Conservation (phyloP, 495 filamentous ascomycete species). For the Hypoxylon intermedium region DNA sequence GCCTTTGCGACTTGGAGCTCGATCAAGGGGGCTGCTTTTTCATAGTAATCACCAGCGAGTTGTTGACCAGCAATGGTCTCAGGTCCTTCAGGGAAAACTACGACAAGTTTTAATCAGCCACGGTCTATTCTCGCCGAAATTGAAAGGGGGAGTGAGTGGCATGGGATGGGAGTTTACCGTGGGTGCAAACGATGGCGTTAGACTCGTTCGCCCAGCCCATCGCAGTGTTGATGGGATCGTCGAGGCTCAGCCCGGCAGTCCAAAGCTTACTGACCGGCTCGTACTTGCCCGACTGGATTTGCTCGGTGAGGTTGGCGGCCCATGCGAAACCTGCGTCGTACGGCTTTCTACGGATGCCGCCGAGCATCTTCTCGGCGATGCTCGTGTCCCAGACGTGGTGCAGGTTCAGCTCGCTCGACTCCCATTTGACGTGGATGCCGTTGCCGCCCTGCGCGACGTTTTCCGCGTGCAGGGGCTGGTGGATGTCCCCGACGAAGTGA, state of each 20-base stretch:
- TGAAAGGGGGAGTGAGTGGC: not conserved
- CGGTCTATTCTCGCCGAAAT: not conserved
- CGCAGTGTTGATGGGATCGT: conserved; percentile 56
- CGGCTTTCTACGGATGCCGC: conserved; percentile 50
- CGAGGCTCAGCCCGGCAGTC: conserved; percentile 58
- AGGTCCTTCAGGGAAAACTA: conserved; percentile 64
- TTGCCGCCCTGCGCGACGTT: conserved; percentile 67
- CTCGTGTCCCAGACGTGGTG: conserved; percentile 70
- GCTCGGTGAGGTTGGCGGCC: conserved; percentile 57
- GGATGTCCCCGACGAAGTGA: conserved; percentile 71
- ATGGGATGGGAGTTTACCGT: conserved; percentile 47
- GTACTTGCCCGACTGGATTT: conserved; percentile 63
- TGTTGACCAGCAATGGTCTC: conserved; percentile 63
- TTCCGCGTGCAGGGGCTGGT: conserved; percentile 71
- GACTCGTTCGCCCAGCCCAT: conserved; percentile 68
- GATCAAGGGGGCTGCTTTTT: conserved; percentile 66
- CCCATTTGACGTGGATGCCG: conserved; percentile 63
- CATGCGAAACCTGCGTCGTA: conserved; percentile 57
- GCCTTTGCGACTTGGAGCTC: conserved; percentile 78
- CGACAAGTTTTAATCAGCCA: conserved; percentile 14
- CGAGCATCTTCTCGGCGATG: conserved; percentile 66
- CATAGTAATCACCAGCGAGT: conserved; percentile 67
- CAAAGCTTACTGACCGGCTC: conserved; percentile 48
- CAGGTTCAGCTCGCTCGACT: conserved; percentile 56
- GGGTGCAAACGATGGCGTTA: conserved; percentile 66